phyloP scores from a whole-genome alignment of 1,139 yeast species.

The Zygosaccharomyces pseudobailii region DNA sequence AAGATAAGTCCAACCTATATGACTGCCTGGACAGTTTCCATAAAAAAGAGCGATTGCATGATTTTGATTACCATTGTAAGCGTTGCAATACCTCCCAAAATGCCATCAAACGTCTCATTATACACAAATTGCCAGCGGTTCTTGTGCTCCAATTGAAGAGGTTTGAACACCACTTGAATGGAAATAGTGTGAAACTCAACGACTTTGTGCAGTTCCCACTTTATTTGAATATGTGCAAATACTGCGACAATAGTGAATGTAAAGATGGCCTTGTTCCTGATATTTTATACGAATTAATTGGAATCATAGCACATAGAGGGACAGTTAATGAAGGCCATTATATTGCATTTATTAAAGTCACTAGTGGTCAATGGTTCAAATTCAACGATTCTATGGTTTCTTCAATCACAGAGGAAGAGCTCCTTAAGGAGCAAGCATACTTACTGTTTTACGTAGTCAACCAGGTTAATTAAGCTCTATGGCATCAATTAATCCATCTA shows the following conservation, averaged over 20 bases:
- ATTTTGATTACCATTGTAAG: constrained; percentile 65
- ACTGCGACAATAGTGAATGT: constrained; percentile 38
- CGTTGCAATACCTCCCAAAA: constrained; percentile 56
- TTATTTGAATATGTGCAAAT: constrained; percentile 63
- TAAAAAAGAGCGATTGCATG: constrained; percentile 61
- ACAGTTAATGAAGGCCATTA: constrained; percentile 95
- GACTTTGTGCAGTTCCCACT: constrained; percentile 68
- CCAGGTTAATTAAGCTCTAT: constrained; percentile 17
- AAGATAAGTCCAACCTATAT: constrained; percentile 40
- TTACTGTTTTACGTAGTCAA: constrained; percentile 65
- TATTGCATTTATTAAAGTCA: constrained; percentile 67
- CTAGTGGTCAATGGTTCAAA: constrained; percentile 75
- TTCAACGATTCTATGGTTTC: constrained; percentile 90
- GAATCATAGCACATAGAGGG: constrained; percentile 84
- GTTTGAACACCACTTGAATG: constrained; percentile 67
- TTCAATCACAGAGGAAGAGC: constrained; percentile 57
- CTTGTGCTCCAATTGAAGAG: constrained; percentile 80
- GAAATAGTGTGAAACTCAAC: constrained; percentile 60
- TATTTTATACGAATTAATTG: constrained; percentile 71
- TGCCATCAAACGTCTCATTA: constrained; percentile 66
- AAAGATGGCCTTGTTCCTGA: constrained; percentile 22
- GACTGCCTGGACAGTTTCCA: constrained; percentile 78
- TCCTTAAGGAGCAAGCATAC: constrained; percentile 68
- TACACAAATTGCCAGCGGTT: constrained; percentile 69
- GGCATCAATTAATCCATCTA: constrained; percentile 6